Conservation (phyloP, 805 yeast genomes). For the Yamadazyma tumulicola region DNA sequence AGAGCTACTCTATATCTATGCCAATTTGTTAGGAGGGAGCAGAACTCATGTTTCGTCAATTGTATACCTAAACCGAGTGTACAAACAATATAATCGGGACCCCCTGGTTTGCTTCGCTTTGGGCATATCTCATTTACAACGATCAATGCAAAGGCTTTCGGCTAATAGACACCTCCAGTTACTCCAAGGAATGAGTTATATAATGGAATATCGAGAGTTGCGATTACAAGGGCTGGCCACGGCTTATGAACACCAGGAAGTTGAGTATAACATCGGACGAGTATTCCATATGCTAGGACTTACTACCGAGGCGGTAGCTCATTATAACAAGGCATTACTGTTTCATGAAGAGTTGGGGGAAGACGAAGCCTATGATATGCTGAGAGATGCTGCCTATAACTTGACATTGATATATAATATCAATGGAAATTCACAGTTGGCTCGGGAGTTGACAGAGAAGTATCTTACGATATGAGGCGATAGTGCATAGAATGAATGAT, state of each 20-base stretch:
- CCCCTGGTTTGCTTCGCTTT: slow-evolving; percentile 74
- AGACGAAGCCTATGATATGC: slow-evolving; percentile 54
- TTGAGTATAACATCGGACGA: slow-evolving; percentile 78
- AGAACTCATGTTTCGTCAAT: slow-evolving; percentile 80
- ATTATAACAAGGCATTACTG: slow-evolving; percentile 65
- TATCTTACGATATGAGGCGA: slow-evolving; percentile 48
- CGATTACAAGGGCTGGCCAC: slow-evolving; percentile 41
- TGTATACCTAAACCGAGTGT: slow-evolving; percentile 71
- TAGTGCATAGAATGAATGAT: not conserved
- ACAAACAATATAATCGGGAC: slow-evolving; percentile 63
- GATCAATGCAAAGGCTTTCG: slow-evolving; percentile 89
- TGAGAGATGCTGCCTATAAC: slow-evolving; percentile 83
- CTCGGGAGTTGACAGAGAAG: slow-evolving; percentile 60
- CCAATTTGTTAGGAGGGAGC: slow-evolving; percentile 75
- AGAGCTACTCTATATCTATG: slow-evolving; percentile 73
- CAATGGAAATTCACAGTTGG: slow-evolving; percentile 68
- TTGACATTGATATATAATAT: slow-evolving; percentile 68
- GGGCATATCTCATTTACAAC: slow-evolving; percentile 79
- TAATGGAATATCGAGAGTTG: slow-evolving; percentile 64
- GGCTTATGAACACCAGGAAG: slow-evolving; percentile 64
- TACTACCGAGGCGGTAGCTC: slow-evolving; percentile 64
- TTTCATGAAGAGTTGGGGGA: slow-evolving; percentile 33
- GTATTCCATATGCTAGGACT: slow-evolving; percentile 82
- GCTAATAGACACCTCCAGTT: slow-evolving; percentile 83
- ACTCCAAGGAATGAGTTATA: slow-evolving; percentile 78